phyloP scores from a whole-genome alignment of 1,139 yeast genomes.

The Insectozyma bohioensis region DNA sequence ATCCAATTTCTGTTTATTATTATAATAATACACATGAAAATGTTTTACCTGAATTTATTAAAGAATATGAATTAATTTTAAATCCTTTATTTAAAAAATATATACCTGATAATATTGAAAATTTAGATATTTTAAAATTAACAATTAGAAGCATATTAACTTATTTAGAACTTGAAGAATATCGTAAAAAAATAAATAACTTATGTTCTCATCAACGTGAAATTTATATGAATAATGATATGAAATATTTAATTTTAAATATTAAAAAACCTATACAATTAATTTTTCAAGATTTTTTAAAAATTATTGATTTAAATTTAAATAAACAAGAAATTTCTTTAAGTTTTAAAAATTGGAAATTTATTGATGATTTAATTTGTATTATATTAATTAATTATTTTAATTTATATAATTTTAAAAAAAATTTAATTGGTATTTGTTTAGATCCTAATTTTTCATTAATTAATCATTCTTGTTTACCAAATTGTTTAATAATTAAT shows the following conservation, averaged over 20 bases:
- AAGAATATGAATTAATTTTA: conserved; percentile 8
- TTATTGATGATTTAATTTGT: conserved; percentile 12
- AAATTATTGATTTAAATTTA: conserved; percentile 6
- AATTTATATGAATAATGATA: conserved; percentile 8
- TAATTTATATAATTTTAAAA: conserved; percentile 7
- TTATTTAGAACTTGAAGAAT: conserved; percentile 11
- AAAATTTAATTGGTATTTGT: conserved; percentile 28
- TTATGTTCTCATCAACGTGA: conserved; percentile 14
- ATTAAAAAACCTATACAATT: conserved; percentile 8
- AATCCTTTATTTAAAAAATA: conserved; percentile 4
- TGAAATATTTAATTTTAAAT: conserved; percentile 3
- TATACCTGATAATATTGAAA: neutral
- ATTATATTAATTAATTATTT: conserved; percentile 13
- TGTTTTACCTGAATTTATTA: conserved; percentile 3
- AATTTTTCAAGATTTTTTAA: conserved; percentile 7
- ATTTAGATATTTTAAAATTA: conserved; percentile 5
- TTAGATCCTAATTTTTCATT: conserved; percentile 37
- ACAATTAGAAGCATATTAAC: conserved; percentile 8
- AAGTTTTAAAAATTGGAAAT: conserved; percentile 13
- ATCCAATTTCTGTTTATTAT: conserved; percentile 7
- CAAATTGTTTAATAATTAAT: conserved; percentile 26
- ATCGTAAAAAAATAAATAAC: conserved; percentile 9
- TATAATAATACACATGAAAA: conserved; percentile 3
- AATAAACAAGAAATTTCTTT: no score
- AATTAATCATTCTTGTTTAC: conserved; percentile 31